These are phyloP conservation scores for Umbellularia californica DNA, from an alignment of 164 flowering plant species.

Conservation along the genomic window DNA sequence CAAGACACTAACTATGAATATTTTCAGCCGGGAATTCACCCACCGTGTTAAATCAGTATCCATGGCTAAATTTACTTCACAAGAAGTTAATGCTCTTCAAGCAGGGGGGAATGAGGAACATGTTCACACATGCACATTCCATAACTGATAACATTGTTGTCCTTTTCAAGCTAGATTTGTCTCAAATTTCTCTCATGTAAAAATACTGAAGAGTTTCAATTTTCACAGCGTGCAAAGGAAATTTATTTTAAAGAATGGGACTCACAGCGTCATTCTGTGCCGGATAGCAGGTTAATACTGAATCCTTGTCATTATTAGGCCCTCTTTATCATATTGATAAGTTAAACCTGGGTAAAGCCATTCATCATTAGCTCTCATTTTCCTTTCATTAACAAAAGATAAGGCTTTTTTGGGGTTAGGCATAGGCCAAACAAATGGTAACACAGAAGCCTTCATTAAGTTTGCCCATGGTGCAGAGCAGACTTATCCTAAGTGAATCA, in stretches of 20 bases:
- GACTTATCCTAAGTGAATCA: not conserved
- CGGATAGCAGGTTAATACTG: slow-evolving; percentile 70
- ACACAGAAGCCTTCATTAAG: not conserved
- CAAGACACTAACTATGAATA: not conserved
- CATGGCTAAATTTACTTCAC: slow-evolving; percentile 92
- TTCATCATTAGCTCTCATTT: not conserved
- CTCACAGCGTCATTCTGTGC: slow-evolving; percentile 60
- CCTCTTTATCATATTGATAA: not conserved
- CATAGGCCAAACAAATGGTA: not conserved
- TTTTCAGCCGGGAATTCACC: slow-evolving; percentile 89
- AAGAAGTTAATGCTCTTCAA: slow-evolving; percentile 91
- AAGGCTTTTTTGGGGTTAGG: not conserved
- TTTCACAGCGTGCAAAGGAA: slow-evolving; percentile 72
- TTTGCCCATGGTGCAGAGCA: not conserved
- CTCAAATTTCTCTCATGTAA: not conserved
- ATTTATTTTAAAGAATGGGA: slow-evolving; percentile 87
- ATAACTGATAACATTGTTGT: not conserved
- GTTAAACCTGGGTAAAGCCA: not conserved
- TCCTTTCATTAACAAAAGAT: not conserved
- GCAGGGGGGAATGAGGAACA: slow-evolving; percentile 92
- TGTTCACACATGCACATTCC: not conserved
- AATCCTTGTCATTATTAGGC: not conserved
- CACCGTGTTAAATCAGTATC: slow-evolving; percentile 96
- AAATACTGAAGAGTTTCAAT: not conserved
- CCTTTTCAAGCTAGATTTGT: not conserved